These are phyloP conservation scores for Mimosa pudica DNA, from an alignment of 306 rosid genomes.

Conservation along the genomic window DNA sequence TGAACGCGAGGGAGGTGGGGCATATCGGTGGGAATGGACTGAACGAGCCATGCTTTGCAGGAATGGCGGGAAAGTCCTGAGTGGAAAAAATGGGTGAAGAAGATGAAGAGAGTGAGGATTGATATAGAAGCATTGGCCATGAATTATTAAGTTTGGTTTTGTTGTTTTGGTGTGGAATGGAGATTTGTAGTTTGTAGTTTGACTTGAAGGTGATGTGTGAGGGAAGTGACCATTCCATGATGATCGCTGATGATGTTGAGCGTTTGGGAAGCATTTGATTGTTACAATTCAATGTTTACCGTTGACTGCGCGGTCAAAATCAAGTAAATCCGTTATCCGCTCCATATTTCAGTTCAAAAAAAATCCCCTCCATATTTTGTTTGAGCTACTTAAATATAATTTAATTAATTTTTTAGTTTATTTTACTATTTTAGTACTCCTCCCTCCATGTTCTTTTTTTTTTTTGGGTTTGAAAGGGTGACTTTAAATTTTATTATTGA, in stretches of 20 bases:
- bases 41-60: slow-evolving; percentile 92
- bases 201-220: not conserved
- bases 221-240: not conserved
- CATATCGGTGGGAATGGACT: slow-evolving; percentile 89
- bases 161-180: not conserved
- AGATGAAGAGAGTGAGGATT: slow-evolving; percentile 12
- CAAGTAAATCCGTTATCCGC: too few species aligned
- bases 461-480: not conserved
- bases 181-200: not conserved
- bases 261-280: not conserved
- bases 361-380: not conserved
- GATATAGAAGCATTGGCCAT: not conserved
- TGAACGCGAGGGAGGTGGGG: slow-evolving; percentile 65
- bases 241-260: not conserved
- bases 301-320: not conserved
- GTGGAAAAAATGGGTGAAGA: slow-evolving; percentile 32
- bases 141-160: not conserved
- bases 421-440: too few species aligned
- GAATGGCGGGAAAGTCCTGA: slow-evolving; percentile 30
- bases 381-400: not conserved
- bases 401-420: too few species aligned
- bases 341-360: too few species aligned
- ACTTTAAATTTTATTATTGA: not conserved
- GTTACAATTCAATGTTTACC: not conserved
- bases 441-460: too few species aligned